Conservation (phyloP, 2,329 filamentous ascomycete genomes). For the Sporothrix brunneoviolacea region DNA sequence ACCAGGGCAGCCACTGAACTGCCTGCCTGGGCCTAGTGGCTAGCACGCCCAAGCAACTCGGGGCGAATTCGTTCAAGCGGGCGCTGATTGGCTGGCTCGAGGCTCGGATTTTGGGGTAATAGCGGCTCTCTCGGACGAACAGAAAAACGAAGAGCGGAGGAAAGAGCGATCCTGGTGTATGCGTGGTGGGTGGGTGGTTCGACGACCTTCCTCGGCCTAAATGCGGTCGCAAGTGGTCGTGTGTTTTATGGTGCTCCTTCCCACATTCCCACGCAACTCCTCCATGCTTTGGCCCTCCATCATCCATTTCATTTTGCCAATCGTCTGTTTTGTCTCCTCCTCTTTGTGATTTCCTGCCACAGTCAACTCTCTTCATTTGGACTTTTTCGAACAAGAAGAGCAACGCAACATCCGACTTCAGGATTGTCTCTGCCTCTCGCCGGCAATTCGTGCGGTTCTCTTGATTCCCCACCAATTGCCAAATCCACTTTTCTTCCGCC, state of each 20-base stretch:
- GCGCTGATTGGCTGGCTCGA: not conserved
- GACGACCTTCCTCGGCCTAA: conserved; percentile 6
- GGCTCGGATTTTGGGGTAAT: not conserved
- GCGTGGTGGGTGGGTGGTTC: not conserved
- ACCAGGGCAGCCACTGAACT: too few species aligned
- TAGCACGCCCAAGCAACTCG: too few species aligned
- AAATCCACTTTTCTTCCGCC: conserved; percentile 13
- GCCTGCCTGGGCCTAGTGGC: too few species aligned
- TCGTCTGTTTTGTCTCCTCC: conserved; percentile 1
- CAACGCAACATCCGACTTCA: not conserved
- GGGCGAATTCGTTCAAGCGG: not conserved
- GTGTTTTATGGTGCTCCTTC: conserved; percentile 9
- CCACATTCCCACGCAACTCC: not conserved
- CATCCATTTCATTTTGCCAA: conserved; percentile 1
- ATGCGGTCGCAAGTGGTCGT: conserved; percentile 7
- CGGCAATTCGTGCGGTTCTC: conserved; percentile 7
- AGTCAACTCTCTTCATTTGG: not conserved
- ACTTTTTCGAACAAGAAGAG: not conserved
- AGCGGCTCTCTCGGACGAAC: not conserved
- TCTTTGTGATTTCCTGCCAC: not conserved
- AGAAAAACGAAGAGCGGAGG: not conserved
- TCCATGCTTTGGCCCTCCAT: conserved; percentile 3
- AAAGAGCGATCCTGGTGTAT: not conserved
- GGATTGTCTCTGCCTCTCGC: not conserved
- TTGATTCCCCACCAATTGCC: not conserved